Percentiles rank a stretch among this genome's conserved stretches.
These are phyloP conservation scores for Thymus quinquecostatus DNA, from an alignment of 257 asterid species.

Conservation along the genomic window DNA sequence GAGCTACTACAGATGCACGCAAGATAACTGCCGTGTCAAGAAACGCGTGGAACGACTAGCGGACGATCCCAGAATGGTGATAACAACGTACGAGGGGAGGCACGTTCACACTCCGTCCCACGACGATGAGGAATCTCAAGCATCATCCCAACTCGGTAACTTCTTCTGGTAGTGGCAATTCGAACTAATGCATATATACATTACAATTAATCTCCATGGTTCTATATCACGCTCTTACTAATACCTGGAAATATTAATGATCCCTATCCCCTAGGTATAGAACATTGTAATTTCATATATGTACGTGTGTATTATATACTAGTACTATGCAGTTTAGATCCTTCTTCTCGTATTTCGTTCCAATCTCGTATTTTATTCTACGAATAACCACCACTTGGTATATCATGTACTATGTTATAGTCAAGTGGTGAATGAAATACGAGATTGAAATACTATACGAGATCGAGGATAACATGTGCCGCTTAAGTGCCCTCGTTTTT, in stretches of 20 bases:
- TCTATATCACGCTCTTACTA: not conserved
- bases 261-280: slow-evolving; percentile 2
- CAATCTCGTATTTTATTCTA: slow-evolving; percentile 1
- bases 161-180: slow-evolving; percentile 59
- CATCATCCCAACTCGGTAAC: slow-evolving; percentile 54
- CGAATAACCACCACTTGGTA: too few species aligned
- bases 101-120: slow-evolving; percentile 86
- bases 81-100: slow-evolving; percentile 92
- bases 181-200: too few species aligned
- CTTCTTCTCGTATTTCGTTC: not conserved
- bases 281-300: slow-evolving; percentile 4
- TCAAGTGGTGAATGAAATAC: not conserved
- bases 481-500: slow-evolving; percentile 36
- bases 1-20: slow-evolving; percentile 94
- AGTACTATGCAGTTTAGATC: not conserved
- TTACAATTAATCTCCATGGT: not conserved
- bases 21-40: slow-evolving; percentile 86
- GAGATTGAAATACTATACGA: slow-evolving; percentile 10
- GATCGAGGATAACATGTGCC: slow-evolving; percentile 4
- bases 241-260: too few species aligned
- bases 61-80: slow-evolving; percentile 96
- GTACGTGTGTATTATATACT: not conserved
- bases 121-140: slow-evolving; percentile 67
- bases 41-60: slow-evolving; percentile 87
- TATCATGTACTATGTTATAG: not conserved